These are phyloP conservation scores for Chlamydomonas sp. DNA, from an alignment of 139 green algal species.

Conservation along the genomic window DNA sequence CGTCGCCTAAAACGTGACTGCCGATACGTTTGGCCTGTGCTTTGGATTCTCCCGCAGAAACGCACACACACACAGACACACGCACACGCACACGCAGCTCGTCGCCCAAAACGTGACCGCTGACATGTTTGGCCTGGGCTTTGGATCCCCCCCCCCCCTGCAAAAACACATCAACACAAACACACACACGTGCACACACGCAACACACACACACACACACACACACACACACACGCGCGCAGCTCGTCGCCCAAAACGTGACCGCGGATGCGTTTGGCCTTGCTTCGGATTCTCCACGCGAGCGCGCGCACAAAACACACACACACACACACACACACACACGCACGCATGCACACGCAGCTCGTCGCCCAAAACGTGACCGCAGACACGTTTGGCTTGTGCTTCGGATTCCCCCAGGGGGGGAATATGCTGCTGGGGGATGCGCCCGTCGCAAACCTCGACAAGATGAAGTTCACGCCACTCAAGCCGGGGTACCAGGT, in stretches of 20 bases:
- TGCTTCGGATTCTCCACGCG: constrained; percentile 88
- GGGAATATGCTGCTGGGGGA: neutral
- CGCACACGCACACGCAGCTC: constrained; percentile 23
- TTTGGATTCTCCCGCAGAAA: no score
- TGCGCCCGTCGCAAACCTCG: neutral
- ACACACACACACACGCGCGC: no score
- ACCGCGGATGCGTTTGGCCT: constrained; percentile 82
- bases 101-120: neutral
- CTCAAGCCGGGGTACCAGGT: neutral
- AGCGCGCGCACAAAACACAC: no score
- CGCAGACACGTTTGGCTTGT: neutral
- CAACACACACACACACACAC: no score
- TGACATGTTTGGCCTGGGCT: neutral
- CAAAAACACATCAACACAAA: no score
- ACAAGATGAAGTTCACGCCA: no score
- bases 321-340: no score
- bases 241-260: constrained; percentile 57
- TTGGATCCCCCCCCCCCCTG: no score
- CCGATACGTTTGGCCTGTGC: constrained; percentile 80
- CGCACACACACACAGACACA: no score
- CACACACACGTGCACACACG: no score
- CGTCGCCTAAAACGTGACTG: constrained; percentile 50
- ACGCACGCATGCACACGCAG: constrained; percentile 24
- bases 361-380: neutral
- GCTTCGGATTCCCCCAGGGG: constrained; percentile 1